These are phyloP conservation scores for Yamadazyma taylorii DNA, from an alignment of 1,139 yeast genomes.

Conservation along the genomic window DNA sequence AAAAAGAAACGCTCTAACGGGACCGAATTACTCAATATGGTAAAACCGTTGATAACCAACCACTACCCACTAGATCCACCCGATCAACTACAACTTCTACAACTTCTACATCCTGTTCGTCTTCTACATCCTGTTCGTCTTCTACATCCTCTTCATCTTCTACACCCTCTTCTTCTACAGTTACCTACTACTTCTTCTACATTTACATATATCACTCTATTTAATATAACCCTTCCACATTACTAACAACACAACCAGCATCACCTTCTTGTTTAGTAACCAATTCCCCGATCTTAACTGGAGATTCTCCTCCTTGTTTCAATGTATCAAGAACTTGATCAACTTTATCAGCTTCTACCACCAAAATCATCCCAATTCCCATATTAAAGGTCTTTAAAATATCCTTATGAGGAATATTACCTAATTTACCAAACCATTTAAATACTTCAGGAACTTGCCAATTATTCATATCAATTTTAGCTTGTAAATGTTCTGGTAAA, in stretches of 20 bases:
- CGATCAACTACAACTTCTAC: no score
- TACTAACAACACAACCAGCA: slow-evolving; percentile 62
- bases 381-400: slow-evolving; percentile 88
- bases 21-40: slow-evolving; percentile 2
- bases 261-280: slow-evolving; percentile 51
- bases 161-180: no score
- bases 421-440: slow-evolving; percentile 91
- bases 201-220: no score
- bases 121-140: no score
- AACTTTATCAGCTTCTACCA: slow-evolving; percentile 68
- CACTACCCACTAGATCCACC: no score
- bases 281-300: slow-evolving; percentile 76
- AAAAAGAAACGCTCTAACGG: not conserved
- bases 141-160: no score
- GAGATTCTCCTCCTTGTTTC: slow-evolving; percentile 68
- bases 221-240: slow-evolving; percentile 60
- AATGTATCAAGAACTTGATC: slow-evolving; percentile 55
- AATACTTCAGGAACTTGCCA: slow-evolving; percentile 90
- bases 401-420: slow-evolving; percentile 84
- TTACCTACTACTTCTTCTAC: no score
- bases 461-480: slow-evolving; percentile 70
- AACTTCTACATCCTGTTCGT: no score
- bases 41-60: slow-evolving; percentile 5
- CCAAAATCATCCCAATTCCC: slow-evolving; percentile 96
- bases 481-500: slow-evolving; percentile 76